Base-by-base conservation (phyloP, 176 grass and related monocot genomes). In the Oryza longistaminata region DNA sequence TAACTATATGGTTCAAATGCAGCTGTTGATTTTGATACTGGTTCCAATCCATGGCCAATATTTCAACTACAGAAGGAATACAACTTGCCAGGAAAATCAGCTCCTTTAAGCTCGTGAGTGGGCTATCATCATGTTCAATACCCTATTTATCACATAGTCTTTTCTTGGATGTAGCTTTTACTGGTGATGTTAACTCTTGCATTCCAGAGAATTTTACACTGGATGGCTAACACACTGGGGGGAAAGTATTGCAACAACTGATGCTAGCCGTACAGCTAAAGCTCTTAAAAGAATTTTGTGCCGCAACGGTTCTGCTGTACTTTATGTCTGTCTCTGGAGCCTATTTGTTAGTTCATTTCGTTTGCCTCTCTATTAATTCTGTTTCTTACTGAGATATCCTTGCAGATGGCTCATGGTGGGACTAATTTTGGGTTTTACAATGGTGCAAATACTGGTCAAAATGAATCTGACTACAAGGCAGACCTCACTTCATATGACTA, bases 141-240 rank as follows among this genome's bases (percentile, higher is more conserved):
- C 40, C 64, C 24, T 55, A 9, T 85, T 66, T 11, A 1, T 42
- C 45, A 37, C 52, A 0, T 50, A 55, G 14, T 53, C 14, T 52
- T 75, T 52, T 62, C 43, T 44, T 42, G 11, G 42, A 26, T 68
- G 37, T 71, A 15, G 42, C 64, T n/a, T 53, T 77, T 77, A 55
- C 48, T 70, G 50, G 24, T 66, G 71, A 66, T 88, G 26, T 19
- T 64, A 26, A 58, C 49, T 82, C 35, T 70, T 81, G 33, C 68
- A 82, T 82, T 68, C 73, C 77, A 98, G 96, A 42, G 96, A 98
- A 87, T 98, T 98, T 89, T 98, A 98, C 88, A 98, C 95, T 58
- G 93, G 95, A 85, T 98, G 95, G 96, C 83, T 98, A 72, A 93
- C 96, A 25, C 96, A 98, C 66, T 98, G 96, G 96, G 93, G 96